phyloP scores from a whole-genome alignment of 1,284 basidiomycete species.

The Rhodofomes roseus region DNA sequence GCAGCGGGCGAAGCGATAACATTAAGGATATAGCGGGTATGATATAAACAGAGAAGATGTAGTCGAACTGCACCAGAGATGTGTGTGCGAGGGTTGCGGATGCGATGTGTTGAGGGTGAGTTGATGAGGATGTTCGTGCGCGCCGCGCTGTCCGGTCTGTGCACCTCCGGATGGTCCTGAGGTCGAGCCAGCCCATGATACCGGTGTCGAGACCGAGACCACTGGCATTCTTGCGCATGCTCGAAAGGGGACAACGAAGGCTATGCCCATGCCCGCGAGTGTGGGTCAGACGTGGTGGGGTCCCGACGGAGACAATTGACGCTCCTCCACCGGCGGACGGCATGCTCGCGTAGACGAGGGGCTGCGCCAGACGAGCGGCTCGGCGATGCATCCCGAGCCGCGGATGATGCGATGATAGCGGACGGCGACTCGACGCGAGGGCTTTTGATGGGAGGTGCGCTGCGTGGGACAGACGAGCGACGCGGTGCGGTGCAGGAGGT shows the following conservation, averaged over 20 bases:
- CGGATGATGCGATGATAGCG: not conserved
- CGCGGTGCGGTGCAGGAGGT: not conserved
- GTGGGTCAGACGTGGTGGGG: not conserved
- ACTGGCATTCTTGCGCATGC: not conserved
- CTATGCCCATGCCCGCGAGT: not conserved
- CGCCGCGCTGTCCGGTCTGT: not conserved
- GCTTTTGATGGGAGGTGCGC: not conserved
- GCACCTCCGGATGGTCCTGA: no score
- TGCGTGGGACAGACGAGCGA: not conserved
- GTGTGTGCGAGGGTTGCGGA: not conserved
- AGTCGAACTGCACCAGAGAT: not conserved
- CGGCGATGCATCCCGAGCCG: not conserved
- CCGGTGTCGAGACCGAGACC: not conserved
- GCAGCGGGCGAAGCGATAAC: not conserved
- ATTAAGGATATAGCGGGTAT: conserved; percentile 8
- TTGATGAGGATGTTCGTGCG: not conserved
- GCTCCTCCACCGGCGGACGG: not conserved
- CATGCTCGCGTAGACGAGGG: not conserved
- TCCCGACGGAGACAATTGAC: not conserved
- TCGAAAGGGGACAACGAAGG: not conserved
- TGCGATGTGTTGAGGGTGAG: not conserved
- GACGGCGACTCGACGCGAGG: not conserved
- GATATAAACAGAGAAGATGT: conserved; percentile 1
- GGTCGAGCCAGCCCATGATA: no score
- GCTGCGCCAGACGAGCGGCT: not conserved